Base-by-base conservation (phyloP, 305 asterid genomes). In the Ajuga reptans region DNA sequence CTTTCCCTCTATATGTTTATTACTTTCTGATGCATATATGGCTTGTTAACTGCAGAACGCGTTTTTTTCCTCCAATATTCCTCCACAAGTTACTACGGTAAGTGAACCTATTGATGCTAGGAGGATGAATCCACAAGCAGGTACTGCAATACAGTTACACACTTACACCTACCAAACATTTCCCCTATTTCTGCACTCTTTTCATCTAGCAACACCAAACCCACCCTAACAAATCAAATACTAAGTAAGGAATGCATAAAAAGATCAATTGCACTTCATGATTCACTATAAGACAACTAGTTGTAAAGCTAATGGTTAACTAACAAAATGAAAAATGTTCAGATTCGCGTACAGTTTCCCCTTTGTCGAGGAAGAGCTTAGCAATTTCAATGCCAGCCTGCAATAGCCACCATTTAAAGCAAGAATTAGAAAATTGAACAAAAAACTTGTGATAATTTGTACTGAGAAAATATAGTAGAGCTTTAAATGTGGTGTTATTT, bases 361-460 rank as follows among this genome's bases (percentile, higher is more conserved):
- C 97, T 84, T 89, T 76, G 84, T 81, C 75, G 57, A 93, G 89
- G 83, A 93, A 90, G 66, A 93, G 87, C 81, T 90, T 93, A 33
- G 98, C 98, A 68, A 87, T 90, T 83, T 93, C 98, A 83, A 90
- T 85, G 59, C 98, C 98, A 72, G 85, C 98, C 98, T 93, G 96
- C 84, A 89, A 87, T 51, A 79, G 56, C 55, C 51, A 73, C 41
- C 76, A 66, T 75, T 76, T 70, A 71, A 60, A 72, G 47, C 69
- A 69, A 46, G 18, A 12, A 55, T 78, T 56, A 78, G 63, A 72
- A 61, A 45, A 24, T 43, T 37, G 60, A 57, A 64, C 12, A 76
- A 45, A 66, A 12, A 47, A 7, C 27, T 21, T 49, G 51, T 46
- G 66, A 54, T 53, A 33, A 55, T 12, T 37, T 42, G 46, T 56